Evolutionary conservation across 805 yeast genomes (phyloP), one percentile per base, ranked within the genome.

Genomic region (Wickerhamiella dianesei): DNA sequence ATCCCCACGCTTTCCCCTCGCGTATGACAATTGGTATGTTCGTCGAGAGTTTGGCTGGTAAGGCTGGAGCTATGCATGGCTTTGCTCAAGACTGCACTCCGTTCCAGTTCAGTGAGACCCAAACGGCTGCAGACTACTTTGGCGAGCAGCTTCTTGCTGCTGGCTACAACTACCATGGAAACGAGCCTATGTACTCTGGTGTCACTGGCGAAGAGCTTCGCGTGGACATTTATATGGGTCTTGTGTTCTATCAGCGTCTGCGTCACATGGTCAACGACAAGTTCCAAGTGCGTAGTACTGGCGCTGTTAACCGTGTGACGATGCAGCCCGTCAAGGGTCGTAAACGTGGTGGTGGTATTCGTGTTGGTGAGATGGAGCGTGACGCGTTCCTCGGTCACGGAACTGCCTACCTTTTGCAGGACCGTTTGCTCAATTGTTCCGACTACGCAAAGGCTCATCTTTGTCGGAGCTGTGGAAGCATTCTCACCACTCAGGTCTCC

Each of bases 11-110:
- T 55, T 92, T 89, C 89, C 98, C 98, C 57, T 89, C 97, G 43
- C 92, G 98, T 73, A 92, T 92, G 98, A 92, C 98, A 12, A 89
- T 92, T 66, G 98, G 98, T 71, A 92, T 92, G 97, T 92, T 92
- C 68, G 96, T 92, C 43, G 98, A 92, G 68, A 82, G 94, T 46
- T 68, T 92, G 48, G 97, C 98, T n/a, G 98, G 98, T 61, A 92
- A 92, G 66, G 92, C 97, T 3, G 98, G 98, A 64, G 95, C 96
- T 4, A 69, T 92, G 59, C 98, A 92, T 57, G 98, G 98, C 60
- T 80, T 88, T 62, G 94, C 97, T 1, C 97, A 89, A 60, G 97
- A 92, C 61, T 78, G 94, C 40, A 89, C 98, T 0, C 98, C 98
- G 42, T 92, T 96, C 95, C 79, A 75, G 55, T 92, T 89, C 65